These are phyloP conservation scores for Balakata baccata DNA, from an alignment of 345 rosid species.

Conservation along the genomic window DNA sequence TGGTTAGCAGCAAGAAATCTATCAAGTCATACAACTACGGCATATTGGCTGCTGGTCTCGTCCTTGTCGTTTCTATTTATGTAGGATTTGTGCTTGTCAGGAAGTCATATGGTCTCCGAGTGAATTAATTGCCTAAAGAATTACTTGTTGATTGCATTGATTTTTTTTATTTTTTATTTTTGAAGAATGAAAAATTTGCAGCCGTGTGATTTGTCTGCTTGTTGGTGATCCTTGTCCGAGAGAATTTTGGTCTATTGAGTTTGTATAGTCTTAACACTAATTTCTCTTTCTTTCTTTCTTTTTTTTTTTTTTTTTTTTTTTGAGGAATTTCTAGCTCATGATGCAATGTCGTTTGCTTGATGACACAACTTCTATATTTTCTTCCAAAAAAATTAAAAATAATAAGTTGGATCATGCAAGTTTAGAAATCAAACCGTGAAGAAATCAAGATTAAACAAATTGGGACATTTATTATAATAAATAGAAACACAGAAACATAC, in stretches of 20 bases:
- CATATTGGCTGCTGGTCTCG: slow-evolving; percentile 43
- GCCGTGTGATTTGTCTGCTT: not conserved
- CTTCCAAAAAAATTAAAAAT: too few relatives aligned
- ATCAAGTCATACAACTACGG: slow-evolving; percentile 20
- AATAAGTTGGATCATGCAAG: too few relatives aligned
- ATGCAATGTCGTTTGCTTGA: too few relatives aligned
- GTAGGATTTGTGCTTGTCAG: slow-evolving; percentile 44
- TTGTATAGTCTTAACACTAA: too few relatives aligned
- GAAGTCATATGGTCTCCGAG: slow-evolving; percentile 20
- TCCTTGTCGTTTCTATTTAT: slow-evolving; percentile 50
- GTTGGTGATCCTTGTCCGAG: not conserved
- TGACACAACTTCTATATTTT: too few relatives aligned
- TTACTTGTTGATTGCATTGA: not conserved
- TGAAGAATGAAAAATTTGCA: not conserved
- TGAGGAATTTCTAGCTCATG: too few relatives aligned
- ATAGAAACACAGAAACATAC: not conserved
- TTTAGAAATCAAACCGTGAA: too few relatives aligned
- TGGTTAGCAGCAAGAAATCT: slow-evolving; percentile 17
- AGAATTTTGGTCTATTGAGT: too few relatives aligned
- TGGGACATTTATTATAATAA: too few relatives aligned
- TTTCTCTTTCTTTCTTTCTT: too few relatives aligned
- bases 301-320: too few relatives aligned
- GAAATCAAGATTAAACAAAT: too few relatives aligned
- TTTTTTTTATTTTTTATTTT: not conserved
- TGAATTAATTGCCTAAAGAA: not conserved